phyloP scores from a whole-genome alignment of 2,329 filamentous ascomycete species.

The Cladosporium halotolerans region DNA sequence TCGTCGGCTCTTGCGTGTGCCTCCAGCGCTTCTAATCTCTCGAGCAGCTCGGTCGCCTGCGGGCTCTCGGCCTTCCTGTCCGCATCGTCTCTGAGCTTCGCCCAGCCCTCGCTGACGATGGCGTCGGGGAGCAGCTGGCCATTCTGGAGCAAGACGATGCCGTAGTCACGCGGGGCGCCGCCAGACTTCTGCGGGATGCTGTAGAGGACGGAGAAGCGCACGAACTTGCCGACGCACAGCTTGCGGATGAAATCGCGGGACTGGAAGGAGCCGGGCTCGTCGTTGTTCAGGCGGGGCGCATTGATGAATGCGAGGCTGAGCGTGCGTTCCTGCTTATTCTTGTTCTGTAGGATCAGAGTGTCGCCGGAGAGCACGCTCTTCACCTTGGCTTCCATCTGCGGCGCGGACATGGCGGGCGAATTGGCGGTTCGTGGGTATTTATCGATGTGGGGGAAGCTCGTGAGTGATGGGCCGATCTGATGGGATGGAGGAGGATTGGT shows the following conservation, averaged over 20 bases:
- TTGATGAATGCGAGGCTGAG: constrained; percentile 89
- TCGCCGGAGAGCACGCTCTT: constrained; percentile 94
- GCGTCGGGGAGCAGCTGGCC: constrained; percentile 74
- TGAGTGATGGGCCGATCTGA: neutral
- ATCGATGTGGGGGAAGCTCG: constrained; percentile 4
- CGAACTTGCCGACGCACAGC: constrained; percentile 74
- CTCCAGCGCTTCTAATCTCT: constrained; percentile 72
- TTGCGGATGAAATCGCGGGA: constrained; percentile 89
- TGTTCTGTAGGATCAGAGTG: constrained; percentile 78
- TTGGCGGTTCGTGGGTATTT: neutral
- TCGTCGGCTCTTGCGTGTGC: constrained; percentile 68
- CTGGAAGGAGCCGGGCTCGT: constrained; percentile 75
- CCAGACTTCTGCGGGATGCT: constrained; percentile 62
- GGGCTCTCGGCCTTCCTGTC: constrained; percentile 85
- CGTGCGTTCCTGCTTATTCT: constrained; percentile 74
- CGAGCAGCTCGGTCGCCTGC: constrained; percentile 62
- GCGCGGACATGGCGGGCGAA: constrained; percentile 6
- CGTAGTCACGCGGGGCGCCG: constrained; percentile 68
- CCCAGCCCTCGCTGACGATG: constrained; percentile 80
- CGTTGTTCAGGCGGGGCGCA: constrained; percentile 57
- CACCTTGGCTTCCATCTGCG: constrained; percentile 63
- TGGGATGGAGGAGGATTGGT: neutral
- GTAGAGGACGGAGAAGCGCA: constrained; percentile 82
- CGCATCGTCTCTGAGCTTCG: constrained; percentile 89
- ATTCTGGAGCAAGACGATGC: constrained; percentile 68